phyloP scores from a whole-genome alignment of 495 filamentous ascomycete species.

The Physcia stellaris region DNA sequence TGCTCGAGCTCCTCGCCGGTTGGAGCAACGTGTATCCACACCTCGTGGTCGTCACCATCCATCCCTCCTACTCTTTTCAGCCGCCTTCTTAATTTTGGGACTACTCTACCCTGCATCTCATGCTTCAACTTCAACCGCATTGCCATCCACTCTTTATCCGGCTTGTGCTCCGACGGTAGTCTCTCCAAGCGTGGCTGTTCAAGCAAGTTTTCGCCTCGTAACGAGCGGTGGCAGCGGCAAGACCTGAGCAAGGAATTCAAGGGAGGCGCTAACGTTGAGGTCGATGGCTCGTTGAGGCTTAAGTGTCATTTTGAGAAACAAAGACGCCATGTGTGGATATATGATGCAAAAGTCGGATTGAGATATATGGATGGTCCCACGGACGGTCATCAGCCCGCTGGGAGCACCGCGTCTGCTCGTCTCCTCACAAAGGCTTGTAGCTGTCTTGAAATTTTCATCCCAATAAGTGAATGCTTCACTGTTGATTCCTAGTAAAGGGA shows the following conservation, averaged over 20 bases:
- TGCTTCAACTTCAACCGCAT: constrained; percentile 32
- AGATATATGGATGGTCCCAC: constrained; percentile 42
- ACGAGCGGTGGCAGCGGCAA: constrained; percentile 22
- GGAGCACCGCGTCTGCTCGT: constrained; percentile 30
- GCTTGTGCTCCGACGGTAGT: constrained; percentile 29
- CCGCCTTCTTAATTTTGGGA: constrained; percentile 18
- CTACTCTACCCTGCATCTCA: constrained; percentile 27
- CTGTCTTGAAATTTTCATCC: constrained; percentile 38
- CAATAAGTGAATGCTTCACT: constrained; percentile 51
- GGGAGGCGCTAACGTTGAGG: constrained; percentile 38
- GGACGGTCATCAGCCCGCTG: constrained; percentile 44
- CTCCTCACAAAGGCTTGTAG: constrained; percentile 36
- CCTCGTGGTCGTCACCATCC: constrained; percentile 26
- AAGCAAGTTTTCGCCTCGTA: constrained; percentile 29
- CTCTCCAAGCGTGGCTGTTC: constrained; percentile 19
- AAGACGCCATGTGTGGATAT: constrained; percentile 38
- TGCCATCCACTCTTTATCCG: constrained; percentile 32
- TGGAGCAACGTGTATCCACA: constrained; percentile 36
- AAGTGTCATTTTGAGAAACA: constrained; percentile 42
- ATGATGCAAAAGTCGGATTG: constrained; percentile 47
- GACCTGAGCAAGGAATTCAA: constrained; percentile 36
- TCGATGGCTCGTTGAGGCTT: constrained; percentile 41
- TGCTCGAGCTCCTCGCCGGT: constrained; percentile 19
- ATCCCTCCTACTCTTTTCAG: constrained; percentile 21
- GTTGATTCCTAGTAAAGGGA: constrained; percentile 42